phyloP scores from a whole-genome alignment of 2,329 filamentous ascomycete species.

The Beauveria asiatica region DNA sequence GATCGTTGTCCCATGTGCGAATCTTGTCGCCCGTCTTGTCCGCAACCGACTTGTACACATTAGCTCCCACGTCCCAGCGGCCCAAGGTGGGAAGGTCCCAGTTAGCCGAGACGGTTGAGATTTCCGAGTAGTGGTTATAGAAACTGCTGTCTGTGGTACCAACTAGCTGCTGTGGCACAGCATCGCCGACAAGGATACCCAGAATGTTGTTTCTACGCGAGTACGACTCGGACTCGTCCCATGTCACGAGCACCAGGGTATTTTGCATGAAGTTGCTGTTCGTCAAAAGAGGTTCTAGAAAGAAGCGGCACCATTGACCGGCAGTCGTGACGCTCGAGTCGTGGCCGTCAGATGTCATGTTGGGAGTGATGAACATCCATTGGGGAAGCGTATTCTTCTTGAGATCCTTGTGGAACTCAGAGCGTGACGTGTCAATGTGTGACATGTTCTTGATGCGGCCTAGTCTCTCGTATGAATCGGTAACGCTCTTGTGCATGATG shows the following conservation, averaged over 20 bases:
- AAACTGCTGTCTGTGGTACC: constrained; percentile 61
- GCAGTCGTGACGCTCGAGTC: constrained; percentile 65
- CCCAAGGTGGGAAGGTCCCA: constrained; percentile 62
- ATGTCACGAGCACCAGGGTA: constrained; percentile 68
- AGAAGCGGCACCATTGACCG: constrained; percentile 57
- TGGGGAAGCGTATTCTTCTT: constrained; percentile 57
- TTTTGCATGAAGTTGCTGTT: constrained; percentile 66
- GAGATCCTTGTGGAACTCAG: constrained; percentile 59
- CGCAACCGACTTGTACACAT: constrained; percentile 54
- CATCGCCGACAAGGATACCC: constrained; percentile 64
- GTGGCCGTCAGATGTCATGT: constrained; percentile 70
- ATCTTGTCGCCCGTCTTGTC: constrained; percentile 48
- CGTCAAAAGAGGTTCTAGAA: constrained; percentile 61
- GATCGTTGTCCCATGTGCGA: constrained; percentile 26
- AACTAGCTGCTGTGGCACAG: constrained; percentile 51
- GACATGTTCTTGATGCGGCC: constrained; percentile 64
- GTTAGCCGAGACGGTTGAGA: constrained; percentile 59
- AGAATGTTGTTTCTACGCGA: constrained; percentile 58
- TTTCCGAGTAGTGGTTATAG: constrained; percentile 65
- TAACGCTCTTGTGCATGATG: constrained; percentile 58
- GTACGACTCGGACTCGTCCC: constrained; percentile 71
- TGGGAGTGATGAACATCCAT: constrained; percentile 62
- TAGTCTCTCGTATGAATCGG: constrained; percentile 49
- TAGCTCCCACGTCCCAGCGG: constrained; percentile 63
- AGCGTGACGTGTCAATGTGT: constrained; percentile 30